A percentile compares a stretch with the other conserved stretches of the same genome.
Evolutionary conservation across 2,329 filamentous ascomycete genomes (phyloP).

Genomic region (Ilyonectria mors-panacis): DNA sequence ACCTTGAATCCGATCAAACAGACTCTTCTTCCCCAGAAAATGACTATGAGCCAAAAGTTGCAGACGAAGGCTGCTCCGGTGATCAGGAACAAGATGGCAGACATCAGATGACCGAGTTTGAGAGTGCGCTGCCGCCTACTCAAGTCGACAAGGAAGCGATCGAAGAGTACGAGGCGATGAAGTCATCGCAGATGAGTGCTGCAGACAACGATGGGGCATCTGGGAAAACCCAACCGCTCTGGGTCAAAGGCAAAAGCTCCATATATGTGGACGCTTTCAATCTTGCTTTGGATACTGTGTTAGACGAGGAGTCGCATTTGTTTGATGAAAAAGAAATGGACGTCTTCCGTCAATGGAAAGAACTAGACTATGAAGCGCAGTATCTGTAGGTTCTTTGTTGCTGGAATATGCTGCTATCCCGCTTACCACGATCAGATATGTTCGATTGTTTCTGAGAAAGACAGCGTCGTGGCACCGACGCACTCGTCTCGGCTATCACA

Average conservation of each 20-base stretch:
- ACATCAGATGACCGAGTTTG: constrained; percentile 52
- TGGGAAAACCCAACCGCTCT: constrained; percentile 61
- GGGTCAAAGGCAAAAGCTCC: constrained; percentile 85
- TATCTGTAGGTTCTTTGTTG: constrained; percentile 77
- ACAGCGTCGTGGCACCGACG: constrained; percentile 92
- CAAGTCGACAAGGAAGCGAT: constrained; percentile 80
- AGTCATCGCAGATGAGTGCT: constrained; percentile 65
- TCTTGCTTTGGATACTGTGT: constrained; percentile 87
- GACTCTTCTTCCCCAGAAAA: constrained; percentile 36
- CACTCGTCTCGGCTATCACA: constrained; percentile 82
- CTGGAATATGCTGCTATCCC: background rate
- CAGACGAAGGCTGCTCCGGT: constrained; percentile 39
- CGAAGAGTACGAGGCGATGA: constrained; percentile 82
- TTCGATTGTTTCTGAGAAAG: constrained; percentile 93
- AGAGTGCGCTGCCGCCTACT: constrained; percentile 76
- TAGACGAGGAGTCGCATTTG: constrained; percentile 89
- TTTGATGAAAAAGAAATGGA: constrained; percentile 85
- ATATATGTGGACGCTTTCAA: constrained; percentile 99
- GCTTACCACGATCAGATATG: constrained; percentile 73
- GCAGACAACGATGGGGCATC: constrained; percentile 56
- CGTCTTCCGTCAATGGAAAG: constrained; percentile 83
- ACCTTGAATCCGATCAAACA: constrained; percentile 44
- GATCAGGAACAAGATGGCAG: constrained; percentile 34
- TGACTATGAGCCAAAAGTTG: background rate
- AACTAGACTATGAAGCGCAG: constrained; percentile 85